phyloP scores from a whole-genome alignment of 352 stramenopile genomes.

The Phytophthora rubi region DNA sequence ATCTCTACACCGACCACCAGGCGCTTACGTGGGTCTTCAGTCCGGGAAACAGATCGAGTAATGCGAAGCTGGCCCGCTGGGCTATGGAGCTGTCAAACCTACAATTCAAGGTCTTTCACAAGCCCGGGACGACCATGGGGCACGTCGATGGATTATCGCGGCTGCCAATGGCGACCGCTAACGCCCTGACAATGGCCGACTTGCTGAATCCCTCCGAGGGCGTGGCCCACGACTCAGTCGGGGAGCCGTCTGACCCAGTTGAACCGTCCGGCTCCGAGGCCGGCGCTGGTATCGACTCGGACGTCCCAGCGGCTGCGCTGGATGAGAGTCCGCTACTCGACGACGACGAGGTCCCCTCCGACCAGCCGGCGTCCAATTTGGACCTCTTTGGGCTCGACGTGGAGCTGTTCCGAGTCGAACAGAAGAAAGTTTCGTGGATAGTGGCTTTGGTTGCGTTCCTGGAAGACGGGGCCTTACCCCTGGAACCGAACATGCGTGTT shows the following conservation, averaged over 20 bases:
- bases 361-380: not conserved
- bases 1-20: too few relatives aligned
- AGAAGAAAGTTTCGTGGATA: not conserved
- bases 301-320: not conserved
- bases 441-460: slow-evolving; percentile 6
- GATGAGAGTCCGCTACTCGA: not conserved
- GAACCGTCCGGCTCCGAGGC: not conserved
- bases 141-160: slow-evolving; percentile 10
- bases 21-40: too few relatives aligned
- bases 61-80: slow-evolving; percentile 11
- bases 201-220: not conserved
- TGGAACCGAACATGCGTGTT: slow-evolving; percentile 1
- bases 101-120: slow-evolving; percentile 6
- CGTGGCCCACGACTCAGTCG: not conserved
- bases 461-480: not conserved
- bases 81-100: slow-evolving; percentile 11
- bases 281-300: not conserved
- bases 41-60: not conserved
- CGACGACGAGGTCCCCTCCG: too few relatives aligned
- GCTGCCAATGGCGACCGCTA: not conserved
- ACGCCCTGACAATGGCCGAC: not conserved
- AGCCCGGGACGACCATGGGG: slow-evolving; percentile 1
- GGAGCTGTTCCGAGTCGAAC: not conserved
- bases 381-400: not conserved
- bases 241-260: not conserved